These are phyloP conservation scores for Aureobasidium sp. DNA, from an alignment of 2,329 filamentous ascomycete genomes.

Conservation along the genomic window DNA sequence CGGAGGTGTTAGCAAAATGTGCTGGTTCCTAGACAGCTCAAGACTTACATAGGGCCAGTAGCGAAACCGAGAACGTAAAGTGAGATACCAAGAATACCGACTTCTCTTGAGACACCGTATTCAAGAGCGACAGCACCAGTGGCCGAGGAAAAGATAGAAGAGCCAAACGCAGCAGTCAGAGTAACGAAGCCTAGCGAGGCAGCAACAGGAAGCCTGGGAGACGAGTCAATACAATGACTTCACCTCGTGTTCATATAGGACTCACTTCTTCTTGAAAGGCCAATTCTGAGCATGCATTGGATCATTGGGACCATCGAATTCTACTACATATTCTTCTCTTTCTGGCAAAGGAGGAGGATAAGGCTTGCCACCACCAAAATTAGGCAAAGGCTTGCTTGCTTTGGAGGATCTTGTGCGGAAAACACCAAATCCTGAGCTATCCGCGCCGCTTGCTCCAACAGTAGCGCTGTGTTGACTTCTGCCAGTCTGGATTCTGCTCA, in stretches of 20 bases:
- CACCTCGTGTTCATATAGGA: slow-evolving; percentile 18
- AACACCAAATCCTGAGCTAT: slow-evolving; percentile 1
- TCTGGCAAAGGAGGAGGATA: slow-evolving; percentile 64
- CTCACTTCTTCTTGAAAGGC: slow-evolving; percentile 68
- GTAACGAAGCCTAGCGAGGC: slow-evolving; percentile 68
- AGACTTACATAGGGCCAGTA: slow-evolving; percentile 20
- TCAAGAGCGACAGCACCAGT: slow-evolving; percentile 36
- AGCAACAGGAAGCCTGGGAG: slow-evolving; percentile 51
- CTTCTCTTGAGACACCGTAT: slow-evolving; percentile 35
- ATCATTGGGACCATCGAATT: slow-evolving; percentile 65
- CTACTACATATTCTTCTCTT: slow-evolving; percentile 70
- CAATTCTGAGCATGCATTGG: slow-evolving; percentile 85
- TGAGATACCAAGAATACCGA: slow-evolving; percentile 31
- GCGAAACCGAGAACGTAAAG: slow-evolving; percentile 34
- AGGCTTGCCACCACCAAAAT: slow-evolving; percentile 66
- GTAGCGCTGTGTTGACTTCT: slow-evolving; percentile 64
- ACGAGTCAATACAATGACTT: background rate
- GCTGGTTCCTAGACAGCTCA: background rate
- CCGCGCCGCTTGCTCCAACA: slow-evolving; percentile 46
- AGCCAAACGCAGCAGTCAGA: slow-evolving; percentile 60
- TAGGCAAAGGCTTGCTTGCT: slow-evolving; percentile 54
- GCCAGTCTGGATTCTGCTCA: slow-evolving; percentile 65
- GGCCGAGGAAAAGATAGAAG: slow-evolving; percentile 39
- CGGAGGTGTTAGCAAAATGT: slow-evolving; percentile 20
- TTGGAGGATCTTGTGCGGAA: slow-evolving; percentile 37